Evolutionary conservation across 2,329 filamentous ascomycete species (phyloP).

Genomic region (Cladosporium sp.): DNA sequence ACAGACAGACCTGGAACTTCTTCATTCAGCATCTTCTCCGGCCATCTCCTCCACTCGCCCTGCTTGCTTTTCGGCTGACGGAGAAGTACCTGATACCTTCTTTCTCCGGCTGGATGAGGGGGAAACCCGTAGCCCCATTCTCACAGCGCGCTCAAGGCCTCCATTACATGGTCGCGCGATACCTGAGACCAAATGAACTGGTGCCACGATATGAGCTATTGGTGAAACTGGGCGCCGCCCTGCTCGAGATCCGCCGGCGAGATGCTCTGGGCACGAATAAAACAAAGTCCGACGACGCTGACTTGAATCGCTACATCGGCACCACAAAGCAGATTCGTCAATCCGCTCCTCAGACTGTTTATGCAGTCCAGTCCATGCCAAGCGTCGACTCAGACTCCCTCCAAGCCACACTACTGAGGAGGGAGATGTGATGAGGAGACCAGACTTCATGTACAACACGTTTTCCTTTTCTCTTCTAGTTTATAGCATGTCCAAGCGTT

Average conservation of each 20-base stretch:
- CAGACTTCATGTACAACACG: too few relatives aligned
- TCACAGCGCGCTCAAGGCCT: slow-evolving; percentile 17
- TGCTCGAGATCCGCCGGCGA: slow-evolving; percentile 31
- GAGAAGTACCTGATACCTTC: slow-evolving; percentile 72
- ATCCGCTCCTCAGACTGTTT: slow-evolving; percentile 35
- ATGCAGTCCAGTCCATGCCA: slow-evolving; percentile 43
- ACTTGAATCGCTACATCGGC: slow-evolving; percentile 26
- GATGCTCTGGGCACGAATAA: slow-evolving; percentile 27
- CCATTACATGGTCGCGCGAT: slow-evolving; percentile 27
- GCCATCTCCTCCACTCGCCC: slow-evolving; percentile 47
- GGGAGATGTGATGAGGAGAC: not conserved
- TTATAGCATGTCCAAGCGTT: too few relatives aligned
- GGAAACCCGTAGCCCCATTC: not conserved
- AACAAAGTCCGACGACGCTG: slow-evolving; percentile 9
- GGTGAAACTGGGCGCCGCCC: slow-evolving; percentile 37
- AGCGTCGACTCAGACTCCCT: slow-evolving; percentile 23
- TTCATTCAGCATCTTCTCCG: slow-evolving; percentile 65
- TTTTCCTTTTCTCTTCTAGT: too few relatives aligned
- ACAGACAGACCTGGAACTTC: slow-evolving; percentile 75
- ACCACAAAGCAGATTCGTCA: slow-evolving; percentile 28
- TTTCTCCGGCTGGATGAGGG: slow-evolving; percentile 66
- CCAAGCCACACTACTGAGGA: slow-evolving; percentile 19
- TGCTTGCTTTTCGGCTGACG: slow-evolving; percentile 67
- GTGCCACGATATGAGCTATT: slow-evolving; percentile 42
- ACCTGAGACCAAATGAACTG: slow-evolving; percentile 23